Evolutionary conservation across 2,329 filamentous ascomycete species (phyloP).

Genomic region (Lizonia empirigonia): DNA sequence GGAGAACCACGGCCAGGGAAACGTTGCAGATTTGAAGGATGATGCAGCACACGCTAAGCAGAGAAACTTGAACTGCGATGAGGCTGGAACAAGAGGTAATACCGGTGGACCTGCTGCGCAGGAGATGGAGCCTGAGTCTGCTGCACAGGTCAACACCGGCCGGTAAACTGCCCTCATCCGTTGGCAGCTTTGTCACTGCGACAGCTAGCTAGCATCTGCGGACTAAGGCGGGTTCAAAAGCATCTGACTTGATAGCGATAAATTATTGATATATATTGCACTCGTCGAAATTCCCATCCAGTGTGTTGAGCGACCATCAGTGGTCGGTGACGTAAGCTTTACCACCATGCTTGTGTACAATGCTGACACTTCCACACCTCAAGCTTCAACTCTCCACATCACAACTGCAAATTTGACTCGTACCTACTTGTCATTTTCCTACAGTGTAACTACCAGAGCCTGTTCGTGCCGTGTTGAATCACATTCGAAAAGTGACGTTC

Average conservation of each 20-base stretch:
- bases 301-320: neutral
- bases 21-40: constrained; percentile 31
- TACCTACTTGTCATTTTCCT: too few relatives aligned
- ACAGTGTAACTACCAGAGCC: too few relatives aligned
- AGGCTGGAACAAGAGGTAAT: constrained; percentile 42
- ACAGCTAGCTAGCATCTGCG: neutral
- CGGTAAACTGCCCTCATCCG: neutral
- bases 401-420: too few relatives aligned
- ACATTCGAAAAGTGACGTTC: too few relatives aligned
- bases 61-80: constrained; percentile 48
- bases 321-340: neutral
- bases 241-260: too few relatives aligned
- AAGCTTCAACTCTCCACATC: neutral
- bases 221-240: too few relatives aligned
- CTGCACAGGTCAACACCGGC: neutral
- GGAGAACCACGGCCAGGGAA: constrained; percentile 23
- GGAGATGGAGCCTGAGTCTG: constrained; percentile 41
- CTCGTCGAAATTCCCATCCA: too few relatives aligned
- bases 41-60: constrained; percentile 45
- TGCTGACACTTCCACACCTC: too few relatives aligned
- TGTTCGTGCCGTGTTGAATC: too few relatives aligned
- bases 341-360: too few relatives aligned
- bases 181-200: neutral
- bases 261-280: too few relatives aligned
- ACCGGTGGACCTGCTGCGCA: constrained; percentile 39